Conservation (phyloP, 179 eudicot species). For the Pouteria campechiana region DNA sequence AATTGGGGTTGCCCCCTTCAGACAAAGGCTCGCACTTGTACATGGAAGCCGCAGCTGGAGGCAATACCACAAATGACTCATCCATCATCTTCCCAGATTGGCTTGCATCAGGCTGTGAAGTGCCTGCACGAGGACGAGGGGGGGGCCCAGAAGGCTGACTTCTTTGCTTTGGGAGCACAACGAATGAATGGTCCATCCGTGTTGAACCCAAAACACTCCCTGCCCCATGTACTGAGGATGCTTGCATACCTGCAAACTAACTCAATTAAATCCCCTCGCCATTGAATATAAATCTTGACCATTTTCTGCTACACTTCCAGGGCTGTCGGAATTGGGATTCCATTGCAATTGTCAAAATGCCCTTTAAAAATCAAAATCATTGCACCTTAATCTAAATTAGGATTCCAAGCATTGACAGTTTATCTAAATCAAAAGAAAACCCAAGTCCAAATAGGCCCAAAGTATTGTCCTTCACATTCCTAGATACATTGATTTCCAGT, state of each 20-base stretch:
- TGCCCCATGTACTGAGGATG: conserved; percentile 60
- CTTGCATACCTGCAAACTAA: conserved; percentile 79
- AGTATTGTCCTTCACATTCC: too few relatives aligned
- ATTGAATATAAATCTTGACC: too few relatives aligned
- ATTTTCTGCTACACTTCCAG: too few relatives aligned
- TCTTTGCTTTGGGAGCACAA: conserved; percentile 84
- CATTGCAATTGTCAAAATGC: too few relatives aligned
- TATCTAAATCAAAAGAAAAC: too few relatives aligned
- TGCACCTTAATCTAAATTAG: too few relatives aligned
- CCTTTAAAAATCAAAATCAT: too few relatives aligned
- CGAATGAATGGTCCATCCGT: conserved; percentile 90
- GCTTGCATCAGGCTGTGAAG: conserved; percentile 37
- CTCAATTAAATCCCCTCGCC: too few relatives aligned
- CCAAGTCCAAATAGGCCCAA: too few relatives aligned
- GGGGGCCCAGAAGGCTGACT: conserved; percentile 46
- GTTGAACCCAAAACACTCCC: conserved; percentile 66
- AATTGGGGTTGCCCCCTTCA: conserved; percentile 38
- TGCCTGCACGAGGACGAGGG: conserved; percentile 67
- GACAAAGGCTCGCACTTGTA: conserved; percentile 60
- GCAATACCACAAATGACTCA: conserved; percentile 95
- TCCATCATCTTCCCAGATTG: conserved; percentile 75
- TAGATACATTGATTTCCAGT: too few relatives aligned
- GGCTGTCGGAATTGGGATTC: too few relatives aligned
- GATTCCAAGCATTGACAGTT: too few relatives aligned
- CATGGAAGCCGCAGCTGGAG: conserved; percentile 94